Evolutionary conservation across 345 rosid species (phyloP), one percentile per base, ranked within the genome.

Genomic region (Boechera divaricarpa): DNA sequence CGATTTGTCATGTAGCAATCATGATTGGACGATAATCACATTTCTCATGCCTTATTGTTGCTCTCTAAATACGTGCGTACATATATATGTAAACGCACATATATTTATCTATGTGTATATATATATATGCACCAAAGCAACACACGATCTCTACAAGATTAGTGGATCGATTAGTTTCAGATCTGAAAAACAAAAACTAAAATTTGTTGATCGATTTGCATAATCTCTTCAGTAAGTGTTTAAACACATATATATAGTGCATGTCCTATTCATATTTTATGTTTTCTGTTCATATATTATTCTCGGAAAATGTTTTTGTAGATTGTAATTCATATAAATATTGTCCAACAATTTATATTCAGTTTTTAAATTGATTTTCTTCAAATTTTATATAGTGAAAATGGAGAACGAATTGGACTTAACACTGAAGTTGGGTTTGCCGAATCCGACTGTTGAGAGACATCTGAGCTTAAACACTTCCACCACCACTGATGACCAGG

Each of bases 1-100:
- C 32, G 24, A 67, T 67, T 79, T 79, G 78, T 79, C 82, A 79
- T 79, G 75, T 79, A 68, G 75, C 69, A 79, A 79, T 79, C 75
- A 79, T 79, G 78, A 73, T 73, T 68, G 68, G 70, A 61, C 11
- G 78, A 73, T 79, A 73, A 60, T 79, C 82, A 79, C 82, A 79
- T 79, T 73, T 79, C 78, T 79, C 75, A 53, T 79, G 82, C 78
- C 78, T 67, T 18, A 18, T n/a, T 45, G 44, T 73, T 67, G 3
- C 74, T 51, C 57, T 73, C 73, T 47, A 21, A 10, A 47, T 57
- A 29, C 41, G 66, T 66, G 63, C 35, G 54, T 48, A 56, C 58
- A 44, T 72, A 33, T 28, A 51, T 12, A 12, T 29, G 28, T 53
- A 77, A 13, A 15, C 21, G 12, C 47, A 39, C 11, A 9, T 38